Evolutionary conservation across 208 protist genomes (phyloP), one percentile per base, ranked within the genome.

Genomic region (Trypanosoma vivax): DNA sequence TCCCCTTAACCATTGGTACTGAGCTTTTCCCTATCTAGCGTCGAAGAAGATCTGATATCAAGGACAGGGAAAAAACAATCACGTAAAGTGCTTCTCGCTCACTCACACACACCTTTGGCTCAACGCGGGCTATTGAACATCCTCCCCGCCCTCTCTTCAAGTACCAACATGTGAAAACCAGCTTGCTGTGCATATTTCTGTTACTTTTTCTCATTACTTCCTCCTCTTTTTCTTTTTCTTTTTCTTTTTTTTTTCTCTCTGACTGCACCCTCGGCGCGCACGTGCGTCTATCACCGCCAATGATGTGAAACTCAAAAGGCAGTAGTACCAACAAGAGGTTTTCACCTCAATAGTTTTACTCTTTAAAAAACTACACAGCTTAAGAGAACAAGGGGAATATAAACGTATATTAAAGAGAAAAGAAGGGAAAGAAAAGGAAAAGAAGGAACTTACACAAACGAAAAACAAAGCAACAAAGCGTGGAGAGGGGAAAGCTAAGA

Each of bases 261-360:
- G 37, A 18, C 37, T 9, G 13, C 7, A 2, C 37, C 2, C 37
- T 5, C 21, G 37, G 16, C 16, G 37, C 37, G n/a, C n/a, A n/a
- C n/a, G n/a, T n/a, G n/a, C n/a, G n/a, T n/a, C n/a, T n/a, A n/a
- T n/a, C n/a, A n/a, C n/a, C n/a, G n/a, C n/a, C n/a, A n/a, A n/a
- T n/a, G n/a, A n/a, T n/a, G n/a, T n/a, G n/a, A n/a, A n/a, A n/a
- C n/a, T n/a, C n/a, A n/a, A n/a, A n/a, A n/a, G 11, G 16, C 11
- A 14, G 11, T 23, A 41, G 33, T 41, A 41, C 18, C 33, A 33
- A 18, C 6, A 34, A 27, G 50, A 57, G 50, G 50, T 57, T 57
- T 28, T 57, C 11, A 57, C 50, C 50, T 57, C 50, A 14, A 25
- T 57, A 18, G 3, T 46, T 54, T 40, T 38, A 33, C 1, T 42